Conservation (phyloP, 2,329 filamentous ascomycete genomes). For the Talaromyces atroroseus region DNA sequence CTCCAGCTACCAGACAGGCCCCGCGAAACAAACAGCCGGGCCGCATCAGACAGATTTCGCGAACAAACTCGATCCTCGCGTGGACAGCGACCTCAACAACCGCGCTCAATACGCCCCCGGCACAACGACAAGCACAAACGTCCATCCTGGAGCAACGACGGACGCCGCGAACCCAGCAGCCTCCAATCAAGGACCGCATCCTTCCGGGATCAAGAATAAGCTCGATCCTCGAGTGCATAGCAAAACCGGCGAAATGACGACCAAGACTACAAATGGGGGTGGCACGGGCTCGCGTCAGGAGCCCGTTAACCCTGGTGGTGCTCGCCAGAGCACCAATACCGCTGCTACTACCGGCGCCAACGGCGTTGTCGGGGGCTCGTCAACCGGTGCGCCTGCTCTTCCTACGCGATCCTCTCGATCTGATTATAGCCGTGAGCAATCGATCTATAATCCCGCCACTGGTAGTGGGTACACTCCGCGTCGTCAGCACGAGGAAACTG, state of each 20-base stretch:
- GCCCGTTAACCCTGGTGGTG: neutral
- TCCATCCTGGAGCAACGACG: constrained; percentile 5
- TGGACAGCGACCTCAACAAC: constrained; percentile 28
- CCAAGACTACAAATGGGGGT: constrained; percentile 13
- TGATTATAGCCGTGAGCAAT: constrained; percentile 7
- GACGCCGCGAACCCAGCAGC: constrained; percentile 35
- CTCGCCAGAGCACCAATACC: neutral
- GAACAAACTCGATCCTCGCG: constrained; percentile 35
- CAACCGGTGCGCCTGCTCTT: constrained; percentile 24
- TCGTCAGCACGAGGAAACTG: neutral
- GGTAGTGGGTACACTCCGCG: constrained; percentile 17
- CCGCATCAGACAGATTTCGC: constrained; percentile 6
- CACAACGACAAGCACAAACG: constrained; percentile 12
- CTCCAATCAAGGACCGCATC: constrained; percentile 40
- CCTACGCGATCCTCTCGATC: constrained; percentile 17
- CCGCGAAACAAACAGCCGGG: constrained; percentile 3
- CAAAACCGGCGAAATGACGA: constrained; percentile 18
- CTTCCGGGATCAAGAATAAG: constrained; percentile 42
- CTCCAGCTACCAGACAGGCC: constrained; percentile 2
- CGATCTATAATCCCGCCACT: constrained; percentile 23
- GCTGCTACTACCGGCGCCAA: neutral
- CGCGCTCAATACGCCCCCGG: constrained; percentile 18
- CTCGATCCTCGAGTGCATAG: constrained; percentile 46
- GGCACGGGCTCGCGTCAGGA: neutral
- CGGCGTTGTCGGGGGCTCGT: constrained; percentile 21